Evolutionary conservation across 768 basidiomycete species (phyloP), one percentile per base, ranked within the genome.

Genomic region (Auricularia sp.): DNA sequence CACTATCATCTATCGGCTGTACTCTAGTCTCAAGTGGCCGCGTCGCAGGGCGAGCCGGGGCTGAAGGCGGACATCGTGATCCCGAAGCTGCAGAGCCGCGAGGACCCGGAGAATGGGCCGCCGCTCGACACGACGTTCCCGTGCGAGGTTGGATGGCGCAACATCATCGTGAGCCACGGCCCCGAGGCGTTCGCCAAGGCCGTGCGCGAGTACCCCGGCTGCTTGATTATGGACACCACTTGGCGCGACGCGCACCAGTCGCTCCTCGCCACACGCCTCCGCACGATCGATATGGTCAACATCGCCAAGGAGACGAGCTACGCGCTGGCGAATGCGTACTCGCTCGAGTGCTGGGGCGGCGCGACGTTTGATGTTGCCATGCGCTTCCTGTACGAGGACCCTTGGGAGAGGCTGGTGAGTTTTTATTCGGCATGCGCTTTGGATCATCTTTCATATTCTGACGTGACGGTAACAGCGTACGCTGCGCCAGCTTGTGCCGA

Each of bases 221-320:
- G 86, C 64, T 83, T 98, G 67, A 95, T 97, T 77, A 94, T 94
- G 93, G 92, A 99, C 77, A 98, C 96, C 35, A 98, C 96, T 1
- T 98, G 97, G 96, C 91, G 97, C 75, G 97, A 99, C 72, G 97
- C 97, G 29, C 97, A 99, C 75, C 97, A 99, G 76, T 97, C 94
- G 35, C 83, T 99, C 42, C 86, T 99, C 64, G 97, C 97, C 58
- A 99, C 97, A 35, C 90, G 97, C 67, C 82, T 99, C 62, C 86
- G 97, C 68, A 98, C 97, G 10, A 86, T 89, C 68, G 97, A 99
- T 73, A 98, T 98, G 86, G 92, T 87, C 69, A 98, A 97, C 78
- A 98, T 99, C 68, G 97, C 97, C 63, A 97, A 92, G 76, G 94
- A 97, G 82, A 98, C 97, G 1, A 92, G 90, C 72, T 89, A 91